phyloP scores from a whole-genome alignment of 2,329 filamentous ascomycete genomes.

The Aspergillus thermomutatus region DNA sequence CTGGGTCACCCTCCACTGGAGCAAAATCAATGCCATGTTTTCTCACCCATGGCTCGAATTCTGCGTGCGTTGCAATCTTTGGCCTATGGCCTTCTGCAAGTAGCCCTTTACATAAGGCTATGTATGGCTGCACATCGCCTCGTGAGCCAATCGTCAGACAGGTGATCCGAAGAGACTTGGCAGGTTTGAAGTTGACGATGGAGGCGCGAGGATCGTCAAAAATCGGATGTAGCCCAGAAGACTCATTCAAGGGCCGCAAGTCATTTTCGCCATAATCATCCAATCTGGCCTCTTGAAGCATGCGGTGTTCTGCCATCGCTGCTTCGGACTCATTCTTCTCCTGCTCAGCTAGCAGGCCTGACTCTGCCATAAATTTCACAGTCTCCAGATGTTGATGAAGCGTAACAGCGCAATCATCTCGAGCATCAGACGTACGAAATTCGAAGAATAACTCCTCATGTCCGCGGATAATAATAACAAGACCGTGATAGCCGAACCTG shows the following conservation, averaged over 20 bases:
- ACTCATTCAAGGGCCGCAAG: slow-evolving; percentile 24
- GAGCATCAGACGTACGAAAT: slow-evolving; percentile 70
- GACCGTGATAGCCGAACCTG: slow-evolving; percentile 81
- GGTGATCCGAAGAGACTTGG: slow-evolving; percentile 74
- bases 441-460: slow-evolving; percentile 98
- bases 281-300: slow-evolving; percentile 70
- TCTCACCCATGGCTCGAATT: slow-evolving; percentile 86
- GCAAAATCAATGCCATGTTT: slow-evolving; percentile 93
- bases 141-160: slow-evolving; percentile 94
- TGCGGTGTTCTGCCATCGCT: slow-evolving; percentile 76
- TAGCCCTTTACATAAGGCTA: slow-evolving; percentile 88
- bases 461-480: slow-evolving; percentile 88
- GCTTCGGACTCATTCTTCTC: slow-evolving; percentile 68
- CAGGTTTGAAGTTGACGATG: slow-evolving; percentile 85
- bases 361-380: slow-evolving; percentile 66
- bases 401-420: slow-evolving; percentile 86
- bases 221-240: slow-evolving; percentile 62
- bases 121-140: slow-evolving; percentile 96
- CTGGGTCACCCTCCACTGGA: slow-evolving; percentile 84
- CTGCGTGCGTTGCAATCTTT: slow-evolving; percentile 84
- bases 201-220: slow-evolving; percentile 89
- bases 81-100: slow-evolving; percentile 81
- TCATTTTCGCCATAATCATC: slow-evolving; percentile 38
- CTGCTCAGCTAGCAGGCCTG: slow-evolving; percentile 63
- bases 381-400: slow-evolving; percentile 74